Evolutionary conservation across 441 rosid genomes (phyloP).

Genomic region (Aquilaria agallochum): DNA sequence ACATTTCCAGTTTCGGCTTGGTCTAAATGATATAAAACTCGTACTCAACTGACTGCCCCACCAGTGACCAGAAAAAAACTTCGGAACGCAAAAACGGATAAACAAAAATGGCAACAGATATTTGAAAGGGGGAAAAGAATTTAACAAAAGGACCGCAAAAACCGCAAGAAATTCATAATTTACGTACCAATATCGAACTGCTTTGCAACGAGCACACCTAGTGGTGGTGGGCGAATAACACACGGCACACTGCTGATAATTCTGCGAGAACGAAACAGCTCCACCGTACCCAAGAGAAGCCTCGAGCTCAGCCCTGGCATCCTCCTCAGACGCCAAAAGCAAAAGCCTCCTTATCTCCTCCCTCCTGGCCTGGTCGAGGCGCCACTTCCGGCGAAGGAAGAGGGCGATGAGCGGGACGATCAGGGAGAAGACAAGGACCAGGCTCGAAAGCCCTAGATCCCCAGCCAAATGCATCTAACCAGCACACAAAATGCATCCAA

Average conservation of each 20-base stretch:
- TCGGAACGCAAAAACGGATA: too few relatives aligned
- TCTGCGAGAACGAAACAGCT: conserved; percentile 24
- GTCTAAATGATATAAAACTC: too few relatives aligned
- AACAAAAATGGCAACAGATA: too few relatives aligned
- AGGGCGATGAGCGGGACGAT: conserved; percentile 39
- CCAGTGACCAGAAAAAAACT: too few relatives aligned
- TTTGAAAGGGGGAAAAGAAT: too few relatives aligned
- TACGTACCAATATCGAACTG: conserved; percentile 84
- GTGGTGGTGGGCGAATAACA: conserved; percentile 73
- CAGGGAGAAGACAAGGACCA: conserved; percentile 51
- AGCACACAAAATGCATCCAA: conserved; percentile 38
- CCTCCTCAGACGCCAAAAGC: conserved; percentile 82
- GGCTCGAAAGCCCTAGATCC: conserved; percentile 87
- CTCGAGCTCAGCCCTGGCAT: conserved; percentile 81
- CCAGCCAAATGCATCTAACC: conserved; percentile 71
- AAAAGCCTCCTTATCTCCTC: conserved; percentile 73
- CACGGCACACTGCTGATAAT: conserved; percentile 56
- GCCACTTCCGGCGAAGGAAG: conserved; percentile 69
- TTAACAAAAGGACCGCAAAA: too few relatives aligned
- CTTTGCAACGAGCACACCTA: conserved; percentile 81
- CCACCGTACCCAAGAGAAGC: conserved; percentile 39
- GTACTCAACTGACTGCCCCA: too few relatives aligned
- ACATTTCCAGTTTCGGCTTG: too few relatives aligned
- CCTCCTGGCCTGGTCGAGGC: conserved; percentile 43
- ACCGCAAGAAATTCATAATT: too few relatives aligned